A percentile compares a stretch with the other conserved stretches of the same genome.
phyloP scores from a whole-genome alignment of 2,329 filamentous ascomycete genomes.

The Penicillium brasilianum region DNA sequence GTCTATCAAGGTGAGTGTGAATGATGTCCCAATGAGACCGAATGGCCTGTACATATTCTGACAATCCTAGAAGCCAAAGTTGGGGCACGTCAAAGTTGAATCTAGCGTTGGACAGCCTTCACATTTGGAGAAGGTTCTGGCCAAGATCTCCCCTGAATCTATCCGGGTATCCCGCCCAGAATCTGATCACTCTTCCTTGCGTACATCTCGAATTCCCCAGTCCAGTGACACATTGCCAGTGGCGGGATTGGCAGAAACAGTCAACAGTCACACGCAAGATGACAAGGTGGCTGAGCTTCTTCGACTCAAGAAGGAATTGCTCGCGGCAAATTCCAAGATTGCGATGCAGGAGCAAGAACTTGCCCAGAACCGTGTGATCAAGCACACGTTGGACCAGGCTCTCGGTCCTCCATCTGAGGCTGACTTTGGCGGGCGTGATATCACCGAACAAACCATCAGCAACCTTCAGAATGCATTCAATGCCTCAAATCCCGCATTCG shows the following conservation, averaged over 20 bases:
- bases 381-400: constrained; percentile 65
- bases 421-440: constrained; percentile 55
- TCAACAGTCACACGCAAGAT: constrained; percentile 24
- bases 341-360: constrained; percentile 66
- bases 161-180: constrained; percentile 24
- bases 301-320: constrained; percentile 62
- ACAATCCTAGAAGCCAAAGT: constrained; percentile 54
- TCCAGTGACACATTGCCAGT: constrained; percentile 20
- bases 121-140: constrained; percentile 68
- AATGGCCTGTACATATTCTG: constrained; percentile 29
- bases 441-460: constrained; percentile 57
- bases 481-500: constrained; percentile 52
- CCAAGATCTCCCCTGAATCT: constrained; percentile 47
- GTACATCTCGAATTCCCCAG: constrained; percentile 26
- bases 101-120: constrained; percentile 38
- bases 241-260: constrained; percentile 16
- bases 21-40: neutral
- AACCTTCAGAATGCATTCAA: constrained; percentile 60
- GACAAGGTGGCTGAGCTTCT: constrained; percentile 56
- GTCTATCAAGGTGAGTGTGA: constrained; percentile 46
- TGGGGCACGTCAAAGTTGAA: constrained; percentile 44
- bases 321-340: constrained; percentile 62
- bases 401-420: constrained; percentile 60
- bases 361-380: constrained; percentile 63
- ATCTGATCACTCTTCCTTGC: constrained; percentile 27